Conservation (phyloP, 106 monocot species). For the Dioscorea dumetorum region DNA sequence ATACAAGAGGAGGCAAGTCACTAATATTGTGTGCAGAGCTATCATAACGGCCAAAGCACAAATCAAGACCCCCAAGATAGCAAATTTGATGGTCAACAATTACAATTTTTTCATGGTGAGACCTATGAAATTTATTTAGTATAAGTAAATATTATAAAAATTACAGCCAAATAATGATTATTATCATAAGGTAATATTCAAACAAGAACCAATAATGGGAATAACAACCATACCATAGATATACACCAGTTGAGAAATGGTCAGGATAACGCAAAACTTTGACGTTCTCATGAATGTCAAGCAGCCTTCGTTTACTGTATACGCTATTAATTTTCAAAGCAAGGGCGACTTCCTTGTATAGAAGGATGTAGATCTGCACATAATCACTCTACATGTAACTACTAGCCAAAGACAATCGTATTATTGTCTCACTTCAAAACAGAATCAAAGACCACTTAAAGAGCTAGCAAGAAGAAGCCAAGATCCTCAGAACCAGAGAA, state of each 20-base stretch:
- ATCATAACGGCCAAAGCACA: constrained; percentile 99
- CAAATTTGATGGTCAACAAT: constrained; percentile 91
- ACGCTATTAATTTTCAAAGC: constrained; percentile 94
- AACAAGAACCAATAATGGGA: background rate
- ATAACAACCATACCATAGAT: constrained; percentile 59
- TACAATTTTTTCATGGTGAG: constrained; percentile 99
- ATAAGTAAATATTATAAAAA: no score
- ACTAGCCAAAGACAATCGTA: no score
- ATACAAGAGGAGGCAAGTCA: constrained; percentile 63
- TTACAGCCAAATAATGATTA: background rate
- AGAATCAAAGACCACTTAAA: no score
- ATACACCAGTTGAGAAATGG: constrained; percentile 94
- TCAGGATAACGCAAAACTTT: constrained; percentile 98
- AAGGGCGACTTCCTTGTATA: constrained; percentile 95
- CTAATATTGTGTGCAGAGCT: constrained; percentile 67
- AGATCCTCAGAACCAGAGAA: no score
- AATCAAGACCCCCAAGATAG: constrained; percentile 94
- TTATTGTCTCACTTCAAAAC: no score
- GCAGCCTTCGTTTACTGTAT: constrained; percentile 75
- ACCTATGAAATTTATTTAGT: constrained; percentile 30
- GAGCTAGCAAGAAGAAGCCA: no score
- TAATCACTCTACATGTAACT: background rate
- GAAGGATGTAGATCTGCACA: constrained; percentile 94
- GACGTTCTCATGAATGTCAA: constrained; percentile 95
- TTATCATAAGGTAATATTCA: background rate